Base-by-base conservation (phyloP, 2,329 filamentous ascomycete species). In the Emmonsia crescens region DNA sequence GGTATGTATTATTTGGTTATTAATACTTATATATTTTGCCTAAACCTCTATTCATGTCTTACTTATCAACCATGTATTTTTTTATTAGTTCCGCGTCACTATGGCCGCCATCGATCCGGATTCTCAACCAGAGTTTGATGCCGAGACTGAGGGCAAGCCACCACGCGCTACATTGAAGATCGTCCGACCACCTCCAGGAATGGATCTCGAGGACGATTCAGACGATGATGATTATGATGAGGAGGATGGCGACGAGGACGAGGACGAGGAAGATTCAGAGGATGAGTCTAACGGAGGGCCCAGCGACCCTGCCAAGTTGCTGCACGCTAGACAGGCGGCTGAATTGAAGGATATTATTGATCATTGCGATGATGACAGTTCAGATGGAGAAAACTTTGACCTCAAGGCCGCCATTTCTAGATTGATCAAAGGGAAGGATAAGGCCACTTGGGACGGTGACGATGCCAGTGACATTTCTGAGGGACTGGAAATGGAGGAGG, bases 101-200 rank as follows among this genome's bases (percentile, higher is more conserved):
- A 99, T 99, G 94, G 94, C 95, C 71, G 94, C 94, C 67, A 88
- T 99, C 75, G 93, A 99, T 75, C 94, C 94, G 62, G 91, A 85
- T 71, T 89, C 89, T 70, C 82, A 85, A 69, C 83, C 86, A 42
- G 83, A 90, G 75, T 81, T 81, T 63, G 85, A 87, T 68, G 81
- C 82, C 62, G 82, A 83, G 59, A 82, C 81, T 69, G 85, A 86
- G 71, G 76, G 83, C 69, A 76, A 78, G 62, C 77, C 85, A 64
- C 83, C 87, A 69, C 89, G 92, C 69, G 89, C 94, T 60, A 99
- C 94, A 59, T 81, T 99, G 71, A 96, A 94, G 80, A 83, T 99
- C 68, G 83, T 97, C 74, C 93, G 93, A 75, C 83, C 87, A 72
- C 84, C 85, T 63, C 75, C 79, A 24, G 77, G 72, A 65, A 76